Evolutionary conservation across 2,329 filamentous ascomycete genomes (phyloP).

Genomic region (Fusarium armeniacum): DNA sequence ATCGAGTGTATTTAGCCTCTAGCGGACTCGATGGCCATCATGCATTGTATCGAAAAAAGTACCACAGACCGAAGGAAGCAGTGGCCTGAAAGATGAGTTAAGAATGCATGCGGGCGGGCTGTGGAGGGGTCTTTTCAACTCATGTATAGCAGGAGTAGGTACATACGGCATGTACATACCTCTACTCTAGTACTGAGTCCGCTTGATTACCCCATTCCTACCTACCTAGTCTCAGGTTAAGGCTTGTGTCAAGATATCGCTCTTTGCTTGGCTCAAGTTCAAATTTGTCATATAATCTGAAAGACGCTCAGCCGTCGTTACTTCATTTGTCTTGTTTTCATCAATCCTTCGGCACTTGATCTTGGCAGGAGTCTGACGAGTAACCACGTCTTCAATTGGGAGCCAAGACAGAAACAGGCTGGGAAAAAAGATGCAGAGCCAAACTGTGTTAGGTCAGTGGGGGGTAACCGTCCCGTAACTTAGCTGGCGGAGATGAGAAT

Average conservation of each 20-base stretch:
- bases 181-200: slow-evolving; percentile 1
- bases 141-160: slow-evolving; percentile 23
- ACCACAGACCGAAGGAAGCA: slow-evolving; percentile 21
- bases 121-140: slow-evolving; percentile 37
- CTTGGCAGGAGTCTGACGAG: slow-evolving; percentile 3
- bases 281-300: slow-evolving; percentile 3
- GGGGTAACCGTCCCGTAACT: slow-evolving; percentile 19
- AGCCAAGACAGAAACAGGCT: slow-evolving; percentile 29
- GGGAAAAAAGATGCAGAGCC: slow-evolving; percentile 20
- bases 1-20: slow-evolving; percentile 4
- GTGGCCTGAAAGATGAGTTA: slow-evolving; percentile 45
- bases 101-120: slow-evolving; percentile 37
- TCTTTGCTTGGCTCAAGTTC: slow-evolving; percentile 18
- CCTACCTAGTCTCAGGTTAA: slow-evolving; percentile 16
- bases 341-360: background rate
- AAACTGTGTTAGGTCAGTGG: slow-evolving; percentile 27
- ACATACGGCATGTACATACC: slow-evolving; percentile 1
- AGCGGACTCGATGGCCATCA: slow-evolving; percentile 16
- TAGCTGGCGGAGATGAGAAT: slow-evolving; percentile 31
- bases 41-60: slow-evolving; percentile 25
- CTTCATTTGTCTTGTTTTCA: background rate
- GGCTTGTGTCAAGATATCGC: slow-evolving; percentile 9
- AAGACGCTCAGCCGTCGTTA: background rate
- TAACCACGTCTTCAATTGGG: slow-evolving; percentile 10
- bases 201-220: slow-evolving; percentile 39